A percentile compares a stretch with the other conserved stretches of the same genome.
These are phyloP conservation scores for Plasmodium billcollinsi DNA, from an alignment of 169 alveolate genomes.

Conservation along the genomic window DNA sequence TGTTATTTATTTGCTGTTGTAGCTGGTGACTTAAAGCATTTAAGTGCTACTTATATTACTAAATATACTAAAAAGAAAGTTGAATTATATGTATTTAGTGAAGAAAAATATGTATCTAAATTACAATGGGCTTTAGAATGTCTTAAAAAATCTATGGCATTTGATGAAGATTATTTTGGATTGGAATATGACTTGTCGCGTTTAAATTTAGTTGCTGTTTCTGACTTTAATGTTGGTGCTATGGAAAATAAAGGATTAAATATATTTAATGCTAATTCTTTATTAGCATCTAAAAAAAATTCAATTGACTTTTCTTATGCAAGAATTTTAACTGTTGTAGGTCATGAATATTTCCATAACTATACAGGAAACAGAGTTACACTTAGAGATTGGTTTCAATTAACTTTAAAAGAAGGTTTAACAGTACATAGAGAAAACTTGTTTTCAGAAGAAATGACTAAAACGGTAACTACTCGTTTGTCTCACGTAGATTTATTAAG, in stretches of 20 bases:
- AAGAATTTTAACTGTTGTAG: slow-evolving; percentile 90
- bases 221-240: slow-evolving; percentile 95
- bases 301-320: slow-evolving; percentile 92
- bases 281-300: slow-evolving; percentile 90
- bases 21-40: slow-evolving; percentile 91
- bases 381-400: slow-evolving; percentile 95
- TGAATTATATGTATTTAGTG: slow-evolving; percentile 87
- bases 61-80: slow-evolving; percentile 86
- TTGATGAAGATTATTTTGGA: slow-evolving; percentile 94
- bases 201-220: slow-evolving; percentile 92
- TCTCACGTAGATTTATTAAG: slow-evolving; percentile 88
- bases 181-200: slow-evolving; percentile 93
- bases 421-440: slow-evolving; percentile 94
- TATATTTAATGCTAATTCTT: slow-evolving; percentile 91
- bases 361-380: slow-evolving; percentile 96
- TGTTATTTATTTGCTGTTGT: slow-evolving; percentile 94
- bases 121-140: slow-evolving; percentile 91
- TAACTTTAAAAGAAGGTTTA: slow-evolving; percentile 94
- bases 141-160: slow-evolving; percentile 91
- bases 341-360: slow-evolving; percentile 96
- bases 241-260: slow-evolving; percentile 95
- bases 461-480: slow-evolving; percentile 89
- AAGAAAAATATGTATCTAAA: slow-evolving; percentile 87
- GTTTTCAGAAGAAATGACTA: slow-evolving; percentile 87
- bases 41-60: slow-evolving; percentile 87